Percentiles rank a stretch among this genome's conserved stretches.
These are phyloP conservation scores for Fomitopsis pinicola DNA, from an alignment of 1,284 basidiomycete genomes.

Conservation along the genomic window DNA sequence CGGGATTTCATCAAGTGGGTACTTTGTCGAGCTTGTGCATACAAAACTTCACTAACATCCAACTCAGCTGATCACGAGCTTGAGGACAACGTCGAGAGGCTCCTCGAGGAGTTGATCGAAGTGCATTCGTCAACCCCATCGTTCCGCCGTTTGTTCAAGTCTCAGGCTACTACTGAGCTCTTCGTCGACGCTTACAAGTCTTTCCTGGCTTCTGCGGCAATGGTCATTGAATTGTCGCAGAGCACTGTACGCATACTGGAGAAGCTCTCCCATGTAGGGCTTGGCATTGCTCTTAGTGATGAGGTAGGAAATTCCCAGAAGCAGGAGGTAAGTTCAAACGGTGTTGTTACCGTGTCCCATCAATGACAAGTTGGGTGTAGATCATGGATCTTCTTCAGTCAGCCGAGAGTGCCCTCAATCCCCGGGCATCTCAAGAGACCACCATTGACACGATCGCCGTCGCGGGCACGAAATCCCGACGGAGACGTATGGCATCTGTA, in stretches of 20 bases:
- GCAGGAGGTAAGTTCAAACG: conserved; percentile 45
- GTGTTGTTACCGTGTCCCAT: neutral
- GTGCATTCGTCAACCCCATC: conserved; percentile 56
- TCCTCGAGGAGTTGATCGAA: conserved; percentile 64
- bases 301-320: conserved; percentile 57
- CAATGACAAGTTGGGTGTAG: conserved; percentile 28
- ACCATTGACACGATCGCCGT: conserved; percentile 49
- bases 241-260: conserved; percentile 51
- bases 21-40: neutral
- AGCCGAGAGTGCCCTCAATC: conserved; percentile 50
- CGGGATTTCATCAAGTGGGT: conserved; percentile 8
- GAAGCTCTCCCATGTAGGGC: conserved; percentile 62
- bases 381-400: conserved; percentile 53
- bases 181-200: conserved; percentile 61
- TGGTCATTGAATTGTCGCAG: conserved; percentile 36
- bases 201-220: conserved; percentile 43
- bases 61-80: conserved; percentile 10
- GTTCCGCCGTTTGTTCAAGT: conserved; percentile 69
- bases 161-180: conserved; percentile 58
- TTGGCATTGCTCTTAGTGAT: conserved; percentile 61
- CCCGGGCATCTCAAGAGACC: conserved; percentile 39
- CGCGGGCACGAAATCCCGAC: conserved; percentile 43
- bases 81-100: conserved; percentile 48
- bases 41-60: neutral
- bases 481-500: conserved; percentile 48